Evolutionary conservation across 768 basidiomycete genomes (phyloP), one percentile per base, ranked within the genome.

Genomic region (Terana coerulea): DNA sequence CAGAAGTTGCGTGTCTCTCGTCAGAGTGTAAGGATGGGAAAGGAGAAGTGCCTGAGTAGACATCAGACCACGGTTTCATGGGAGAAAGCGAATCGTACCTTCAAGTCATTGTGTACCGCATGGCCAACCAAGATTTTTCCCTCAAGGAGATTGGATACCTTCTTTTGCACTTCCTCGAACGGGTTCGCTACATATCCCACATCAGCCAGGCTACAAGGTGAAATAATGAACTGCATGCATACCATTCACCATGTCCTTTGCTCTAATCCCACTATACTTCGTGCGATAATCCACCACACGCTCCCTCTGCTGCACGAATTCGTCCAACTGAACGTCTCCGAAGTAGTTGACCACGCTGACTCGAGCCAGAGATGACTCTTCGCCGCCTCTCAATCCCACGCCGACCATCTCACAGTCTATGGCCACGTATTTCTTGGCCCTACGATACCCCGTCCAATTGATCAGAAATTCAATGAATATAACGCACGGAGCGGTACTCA

Each of bases 331-430:
- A 24, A 89, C 74, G 1, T 76, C 82, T 0, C 95, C 95, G 53
- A 90, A 73, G 64, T 83, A 95, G 67, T 98, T 95, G 51, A 98
- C 92, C 34, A 97, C 64, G 45, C 88, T 90, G 56, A 95, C 89
- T 28, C 95, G 84, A 1, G 93, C 95, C 12, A 97, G 77, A 0
- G 87, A 85, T 0, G 89, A 92, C 64, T 95, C 91, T 2, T 68
- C 68, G 19, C 91, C 91, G 22, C 84, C 76, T 5, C n/a, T 15
- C n/a, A 81, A 75, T 0, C 93, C 93, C n/a, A 95, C 79, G 4
- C 94, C 94, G 10, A 98, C 95, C 93, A 98, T 97, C 69, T 98
- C 95, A 61, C 95, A 98, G 68, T 99, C 95, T 25, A 99, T 72
- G 0, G 92, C 83, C 36, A 97, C 70, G 56, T 88, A 88, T 61